Base-by-base conservation (phyloP, 164 flowering plant genomes). In the Magnolia officinalis region DNA sequence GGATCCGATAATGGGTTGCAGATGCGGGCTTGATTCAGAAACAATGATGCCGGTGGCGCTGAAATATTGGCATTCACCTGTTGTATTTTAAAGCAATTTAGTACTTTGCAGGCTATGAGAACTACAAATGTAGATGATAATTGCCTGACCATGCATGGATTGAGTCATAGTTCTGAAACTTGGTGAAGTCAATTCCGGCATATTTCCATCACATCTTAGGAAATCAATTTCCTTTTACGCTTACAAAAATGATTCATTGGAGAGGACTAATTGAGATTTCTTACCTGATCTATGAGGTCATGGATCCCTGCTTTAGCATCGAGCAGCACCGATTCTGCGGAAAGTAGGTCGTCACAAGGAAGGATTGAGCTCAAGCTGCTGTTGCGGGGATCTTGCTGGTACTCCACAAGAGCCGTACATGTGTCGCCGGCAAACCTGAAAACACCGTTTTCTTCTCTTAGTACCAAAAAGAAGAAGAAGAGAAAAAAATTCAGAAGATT, bases 1-100 rank as follows among this genome's bases (percentile, higher is more conserved):
- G 97, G 91, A 16, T 79, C 87, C 1, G 97, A 88, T 84, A 93
- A 91, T 55, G 98, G 98, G 79, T 93, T 92, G 90, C 98, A 95
- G 49, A 78, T 90, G 87, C 97, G 93, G 19, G 78, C 73, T 1
- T 84, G 70, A 73, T 31, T 76, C 37, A 82, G 81, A 24, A 58
- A 23, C 11, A 79, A 52, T 69, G 84, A 75, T 71, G 75, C 72
- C 63, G 81, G 83, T 18, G 75, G 72, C 20, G 55, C 49, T 11
- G 91, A 82, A 79, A 95, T 84, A 75, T 90, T 86, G 61, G 81
- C 79, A 77, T 95, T 95, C 74, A 90, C 93, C 98, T 94, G 85
- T 24, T 50, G 50, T 74, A 55, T 67, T 18, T 31, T 2, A 1
- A 4, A 31, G 37, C 4, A n/a, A n/a, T n/a, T n/a, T 2, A 31